A percentile compares a stretch with the other conserved stretches of the same genome.
Conservation (phyloP, 371 early-diverging fungal species). For the Mortierella sp. region DNA sequence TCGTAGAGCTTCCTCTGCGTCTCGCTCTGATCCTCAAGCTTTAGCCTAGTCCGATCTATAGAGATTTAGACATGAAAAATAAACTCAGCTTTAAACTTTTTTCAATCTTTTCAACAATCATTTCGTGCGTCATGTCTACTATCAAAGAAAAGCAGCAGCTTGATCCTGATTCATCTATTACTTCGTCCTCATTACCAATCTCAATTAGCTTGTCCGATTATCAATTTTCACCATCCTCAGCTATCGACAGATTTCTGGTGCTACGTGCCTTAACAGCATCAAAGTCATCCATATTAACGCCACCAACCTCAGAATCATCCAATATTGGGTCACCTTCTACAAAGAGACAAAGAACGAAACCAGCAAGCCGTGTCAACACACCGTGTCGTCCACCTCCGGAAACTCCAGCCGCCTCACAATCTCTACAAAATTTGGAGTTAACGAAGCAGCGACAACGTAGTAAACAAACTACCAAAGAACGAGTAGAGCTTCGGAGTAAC, state of each 20-base stretch:
- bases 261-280: neutral
- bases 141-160: neutral
- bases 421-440: neutral
- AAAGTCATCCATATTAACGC: neutral
- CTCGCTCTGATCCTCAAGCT: neutral
- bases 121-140: neutral
- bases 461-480: neutral
- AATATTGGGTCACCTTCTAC: neutral
- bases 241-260: constrained; percentile 23
- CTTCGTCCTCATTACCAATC: neutral
- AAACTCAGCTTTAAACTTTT: neutral
- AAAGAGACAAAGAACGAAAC: neutral
- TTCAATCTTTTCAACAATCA: neutral
- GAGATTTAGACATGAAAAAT: no score
- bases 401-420: neutral
- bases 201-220: neutral
- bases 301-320: neutral
- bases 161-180: neutral
- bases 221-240: constrained; percentile 15
- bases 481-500: neutral
- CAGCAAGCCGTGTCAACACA: no score
- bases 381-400: neutral
- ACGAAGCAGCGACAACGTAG: neutral
- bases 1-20: constrained; percentile 2
- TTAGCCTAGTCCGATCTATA: neutral